phyloP scores from a whole-genome alignment of 1,284 basidiomycete genomes.

The Ustilago lituana region DNA sequence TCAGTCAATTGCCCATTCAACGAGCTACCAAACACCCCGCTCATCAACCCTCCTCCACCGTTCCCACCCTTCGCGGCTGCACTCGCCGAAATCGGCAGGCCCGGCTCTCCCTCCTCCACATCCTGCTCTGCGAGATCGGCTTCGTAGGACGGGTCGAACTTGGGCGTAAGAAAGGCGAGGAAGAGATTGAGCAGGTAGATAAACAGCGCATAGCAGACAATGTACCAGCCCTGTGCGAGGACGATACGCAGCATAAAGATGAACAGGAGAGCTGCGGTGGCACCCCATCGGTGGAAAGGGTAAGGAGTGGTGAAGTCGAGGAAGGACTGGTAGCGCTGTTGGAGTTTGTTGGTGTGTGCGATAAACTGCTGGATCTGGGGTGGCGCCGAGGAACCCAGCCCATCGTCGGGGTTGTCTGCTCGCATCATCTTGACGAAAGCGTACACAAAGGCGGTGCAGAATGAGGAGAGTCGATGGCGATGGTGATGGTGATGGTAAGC shows the following conservation, averaged over 20 bases:
- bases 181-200: constrained; percentile 72
- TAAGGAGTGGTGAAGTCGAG: constrained; percentile 93
- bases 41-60: constrained; percentile 57
- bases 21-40: constrained; percentile 70
- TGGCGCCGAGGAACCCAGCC: constrained; percentile 33
- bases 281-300: constrained; percentile 86
- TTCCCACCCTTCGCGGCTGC: constrained; percentile 2
- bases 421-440: constrained; percentile 51
- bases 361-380: constrained; percentile 54
- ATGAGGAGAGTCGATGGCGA: not conserved
- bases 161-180: constrained; percentile 87
- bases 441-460: not conserved
- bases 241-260: constrained; percentile 89
- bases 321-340: constrained; percentile 73
- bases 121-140: constrained; percentile 92
- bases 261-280: constrained; percentile 77
- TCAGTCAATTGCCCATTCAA: constrained; percentile 35
- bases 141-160: constrained; percentile 94
- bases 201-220: constrained; percentile 69
- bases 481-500: not conserved
- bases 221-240: constrained; percentile 93
- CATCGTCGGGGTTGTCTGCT: constrained; percentile 50
- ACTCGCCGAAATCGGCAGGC: constrained; percentile 62
- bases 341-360: constrained; percentile 46
- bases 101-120: constrained; percentile 87